Base-by-base conservation (phyloP, 2,329 filamentous ascomycete species). In the Pyrenophora seminiperda region DNA sequence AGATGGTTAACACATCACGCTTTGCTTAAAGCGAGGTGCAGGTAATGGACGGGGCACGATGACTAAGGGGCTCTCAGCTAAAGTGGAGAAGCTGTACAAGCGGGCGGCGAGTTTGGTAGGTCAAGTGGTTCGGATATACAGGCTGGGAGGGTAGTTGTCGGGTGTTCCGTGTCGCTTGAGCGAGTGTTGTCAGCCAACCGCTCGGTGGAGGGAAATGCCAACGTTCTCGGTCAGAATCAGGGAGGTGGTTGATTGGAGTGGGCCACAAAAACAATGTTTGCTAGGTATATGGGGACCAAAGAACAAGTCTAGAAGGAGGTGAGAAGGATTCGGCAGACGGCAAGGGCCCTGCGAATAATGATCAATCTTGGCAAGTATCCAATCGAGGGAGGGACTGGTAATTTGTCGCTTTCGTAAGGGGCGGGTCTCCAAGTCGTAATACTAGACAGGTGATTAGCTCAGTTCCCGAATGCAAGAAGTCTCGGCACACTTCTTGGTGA, bases 361-460 rank as follows among this genome's bases (percentile, higher is more conserved):
- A 47, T 45, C 53, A 56, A 41, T 43, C 47, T 58, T 52, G 51
- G 52, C 55, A 50, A 62, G 41, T 50, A 46, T 53, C 46, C 53
- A 45, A 56, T 54, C 50, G 50, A 45, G 50, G 41, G 31, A 53
- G 50, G 40, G 54, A 34, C 42, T 44, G 37, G 48, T 42, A 52
- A 47, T 31, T 47, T 53, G 54, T 42, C 53, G 48, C 38, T 40
- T 22, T 51, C 24, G 44, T 44, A 51, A 52, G 58, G 47, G 51
- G 52, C 51, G 42, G 46, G 45, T 54, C 38, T 53, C 41, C 47
- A 54, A 50, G 49, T 59, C 47, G 63, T 61, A 61, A 67, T 59
- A 65, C 66, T 67, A 61, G 62, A 59, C 54, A 50, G 56, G 34
- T 58, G 54, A 66, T 66, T 62, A 67, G 63, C 61, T 54, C 50